Percentiles rank a stretch among this genome's conserved stretches.
These are phyloP conservation scores for Trametes elegans DNA, from an alignment of 768 basidiomycete genomes.

Conservation along the genomic window DNA sequence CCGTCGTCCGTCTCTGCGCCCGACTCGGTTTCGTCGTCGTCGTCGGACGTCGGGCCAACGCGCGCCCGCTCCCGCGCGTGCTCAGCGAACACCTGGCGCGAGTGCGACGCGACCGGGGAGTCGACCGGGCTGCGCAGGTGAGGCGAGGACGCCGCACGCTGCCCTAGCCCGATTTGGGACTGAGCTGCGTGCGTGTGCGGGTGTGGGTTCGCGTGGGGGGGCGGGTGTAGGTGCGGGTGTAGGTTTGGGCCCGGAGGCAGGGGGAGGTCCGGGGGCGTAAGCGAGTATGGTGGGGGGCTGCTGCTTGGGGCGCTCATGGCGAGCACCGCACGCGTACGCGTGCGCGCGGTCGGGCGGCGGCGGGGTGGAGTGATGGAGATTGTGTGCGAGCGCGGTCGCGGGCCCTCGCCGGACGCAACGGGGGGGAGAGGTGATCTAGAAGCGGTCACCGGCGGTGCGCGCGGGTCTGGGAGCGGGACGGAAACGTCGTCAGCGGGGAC, in stretches of 20 bases:
- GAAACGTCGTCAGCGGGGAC: neutral
- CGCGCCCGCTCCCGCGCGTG: neutral
- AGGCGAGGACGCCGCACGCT: constrained; percentile 10
- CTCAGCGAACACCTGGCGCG: constrained; percentile 10
- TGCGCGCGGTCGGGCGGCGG: neutral
- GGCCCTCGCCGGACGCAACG: neutral
- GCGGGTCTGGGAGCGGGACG: neutral
- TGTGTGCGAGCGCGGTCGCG: constrained; percentile 4
- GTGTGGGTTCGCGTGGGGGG: too few relatives aligned
- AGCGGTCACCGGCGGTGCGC: neutral
- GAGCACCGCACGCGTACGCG: neutral
- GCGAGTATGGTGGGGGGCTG: constrained; percentile 12
- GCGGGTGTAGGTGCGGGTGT: too few relatives aligned
- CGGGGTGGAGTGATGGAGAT: neutral
- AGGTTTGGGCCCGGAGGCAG: too few relatives aligned
- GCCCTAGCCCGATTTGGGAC: neutral
- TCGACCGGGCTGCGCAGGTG: constrained; percentile 1
- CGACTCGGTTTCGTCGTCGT: constrained; percentile 12
- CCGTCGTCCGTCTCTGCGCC: constrained; percentile 12
- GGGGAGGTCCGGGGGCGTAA: constrained; percentile 1
- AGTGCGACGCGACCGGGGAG: neutral
- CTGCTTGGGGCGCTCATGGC: constrained; percentile 16
- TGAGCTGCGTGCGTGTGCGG: neutral
- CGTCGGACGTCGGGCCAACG: constrained; percentile 2
- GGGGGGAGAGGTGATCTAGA: neutral